Conservation (phyloP, 805 yeast genomes). For the Ogataea trehaloabstinens region DNA sequence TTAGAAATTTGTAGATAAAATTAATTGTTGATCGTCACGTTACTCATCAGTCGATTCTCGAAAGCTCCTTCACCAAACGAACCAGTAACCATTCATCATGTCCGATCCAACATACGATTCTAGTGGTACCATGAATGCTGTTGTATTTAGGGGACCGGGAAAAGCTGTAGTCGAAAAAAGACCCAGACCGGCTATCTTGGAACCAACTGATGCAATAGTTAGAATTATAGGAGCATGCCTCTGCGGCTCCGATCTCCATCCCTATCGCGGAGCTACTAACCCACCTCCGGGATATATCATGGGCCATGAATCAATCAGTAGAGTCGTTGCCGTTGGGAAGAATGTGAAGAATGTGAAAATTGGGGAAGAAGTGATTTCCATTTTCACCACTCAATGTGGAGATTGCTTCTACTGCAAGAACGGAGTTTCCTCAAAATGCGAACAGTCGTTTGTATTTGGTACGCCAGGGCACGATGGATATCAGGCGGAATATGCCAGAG, state of each 20-base stretch:
- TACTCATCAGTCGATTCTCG: no score
- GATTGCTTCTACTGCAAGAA: slow-evolving; percentile 1
- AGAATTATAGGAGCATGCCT: neutral
- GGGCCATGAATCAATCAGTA: neutral
- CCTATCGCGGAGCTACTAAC: slow-evolving; percentile 1
- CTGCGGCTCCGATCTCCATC: slow-evolving; percentile 1
- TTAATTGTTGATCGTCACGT: no score
- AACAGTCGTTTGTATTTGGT: slow-evolving; percentile 1
- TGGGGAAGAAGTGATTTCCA: neutral
- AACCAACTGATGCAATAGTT: slow-evolving; percentile 1
- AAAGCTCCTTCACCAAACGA: no score
- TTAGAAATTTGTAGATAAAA: no score
- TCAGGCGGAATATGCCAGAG: slow-evolving; percentile 2
- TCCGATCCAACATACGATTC: neutral
- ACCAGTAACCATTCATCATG: no score
- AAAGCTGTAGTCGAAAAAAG: neutral
- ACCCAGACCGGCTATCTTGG: neutral
- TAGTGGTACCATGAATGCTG: neutral
- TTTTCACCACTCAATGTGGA: slow-evolving; percentile 1
- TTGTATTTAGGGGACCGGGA: neutral
- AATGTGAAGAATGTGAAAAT: neutral
- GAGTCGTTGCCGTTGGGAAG: neutral
- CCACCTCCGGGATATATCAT: neutral
- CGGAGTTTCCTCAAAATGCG: slow-evolving; percentile 1
- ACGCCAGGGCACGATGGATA: slow-evolving; percentile 1